Percentiles rank a stretch among this genome's conserved stretches.
Conservation (phyloP, 495 filamentous ascomycete species). For the Aspergillus taichungensis region DNA sequence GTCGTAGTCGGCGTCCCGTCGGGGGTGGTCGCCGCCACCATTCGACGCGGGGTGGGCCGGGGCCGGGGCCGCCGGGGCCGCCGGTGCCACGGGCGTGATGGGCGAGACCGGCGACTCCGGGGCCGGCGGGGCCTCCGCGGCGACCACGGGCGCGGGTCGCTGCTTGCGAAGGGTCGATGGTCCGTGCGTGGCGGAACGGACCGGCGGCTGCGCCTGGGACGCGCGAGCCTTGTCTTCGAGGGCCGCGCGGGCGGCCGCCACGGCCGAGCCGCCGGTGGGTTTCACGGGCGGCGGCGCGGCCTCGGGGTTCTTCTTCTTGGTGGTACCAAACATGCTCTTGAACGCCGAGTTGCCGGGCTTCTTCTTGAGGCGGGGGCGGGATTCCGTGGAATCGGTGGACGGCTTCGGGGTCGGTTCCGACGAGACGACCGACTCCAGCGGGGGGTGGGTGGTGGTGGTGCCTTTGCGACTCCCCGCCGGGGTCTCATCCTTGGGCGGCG, state of each 20-base stretch:
- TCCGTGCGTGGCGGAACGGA: conserved; percentile 15
- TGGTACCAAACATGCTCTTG: conserved; percentile 39
- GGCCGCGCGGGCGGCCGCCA: conserved; percentile 45
- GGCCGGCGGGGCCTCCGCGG: conserved; percentile 17
- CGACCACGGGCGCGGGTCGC: conserved; percentile 20
- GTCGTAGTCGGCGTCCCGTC: conserved; percentile 40
- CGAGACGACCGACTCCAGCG: conserved; percentile 13
- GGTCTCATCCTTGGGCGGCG: conserved; percentile 6
- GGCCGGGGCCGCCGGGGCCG: conserved; percentile 12
- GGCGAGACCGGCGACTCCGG: too few relatives aligned
- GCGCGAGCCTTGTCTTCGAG: conserved; percentile 36
- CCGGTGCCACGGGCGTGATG: conserved; percentile 8
- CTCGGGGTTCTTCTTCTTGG: conserved; percentile 31
- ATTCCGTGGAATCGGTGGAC: conserved; percentile 21
- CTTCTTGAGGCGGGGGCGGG: conserved; percentile 37
- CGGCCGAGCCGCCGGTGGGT: conserved; percentile 27
- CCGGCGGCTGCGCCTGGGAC: conserved; percentile 20
- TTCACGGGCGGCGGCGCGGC: conserved; percentile 26
- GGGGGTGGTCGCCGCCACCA: conserved; percentile 39
- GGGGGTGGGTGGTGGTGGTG: conserved; percentile 11
- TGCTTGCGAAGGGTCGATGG: conserved; percentile 28
- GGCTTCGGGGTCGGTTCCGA: conserved; percentile 19
- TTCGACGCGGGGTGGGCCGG: conserved; percentile 6
- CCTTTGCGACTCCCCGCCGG: conserved; percentile 4
- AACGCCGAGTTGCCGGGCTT: conserved; percentile 37